Evolutionary conservation across 768 basidiomycete genomes (phyloP).

Genomic region (Multifurca ochricompacta): DNA sequence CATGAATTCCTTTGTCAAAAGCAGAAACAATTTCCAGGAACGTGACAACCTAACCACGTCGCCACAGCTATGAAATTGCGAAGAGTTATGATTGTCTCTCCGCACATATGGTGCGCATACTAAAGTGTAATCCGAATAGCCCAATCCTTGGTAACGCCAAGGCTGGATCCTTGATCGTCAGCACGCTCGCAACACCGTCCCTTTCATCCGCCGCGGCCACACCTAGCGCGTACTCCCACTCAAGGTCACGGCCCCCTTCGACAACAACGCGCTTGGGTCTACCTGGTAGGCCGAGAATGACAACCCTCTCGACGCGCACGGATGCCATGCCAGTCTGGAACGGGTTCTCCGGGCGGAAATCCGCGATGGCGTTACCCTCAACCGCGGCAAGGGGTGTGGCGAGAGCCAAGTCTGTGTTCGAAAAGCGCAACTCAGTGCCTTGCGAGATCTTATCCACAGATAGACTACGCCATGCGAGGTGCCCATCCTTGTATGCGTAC

Average conservation of each 20-base stretch:
- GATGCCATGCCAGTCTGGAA: slow-evolving; percentile 59
- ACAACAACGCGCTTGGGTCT: slow-evolving; percentile 57
- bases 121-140: slow-evolving; percentile 35
- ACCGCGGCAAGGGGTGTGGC: slow-evolving; percentile 40
- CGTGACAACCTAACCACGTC: neutral
- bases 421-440: slow-evolving; percentile 38
- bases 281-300: slow-evolving; percentile 61
- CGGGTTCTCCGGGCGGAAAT: slow-evolving; percentile 50
- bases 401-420: slow-evolving; percentile 47
- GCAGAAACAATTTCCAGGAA: neutral
- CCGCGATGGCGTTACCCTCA: slow-evolving; percentile 40
- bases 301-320: slow-evolving; percentile 76
- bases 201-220: slow-evolving; percentile 46
- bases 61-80: neutral
- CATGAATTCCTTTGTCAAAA: slow-evolving; percentile 5
- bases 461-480: slow-evolving; percentile 81
- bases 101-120: neutral
- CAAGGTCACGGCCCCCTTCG: slow-evolving; percentile 42
- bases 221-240: slow-evolving; percentile 64
- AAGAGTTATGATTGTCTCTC: neutral
- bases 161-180: slow-evolving; percentile 72
- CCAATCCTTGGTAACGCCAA: slow-evolving; percentile 57
- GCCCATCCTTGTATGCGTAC: slow-evolving; percentile 65
- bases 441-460: slow-evolving; percentile 43
- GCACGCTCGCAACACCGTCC: slow-evolving; percentile 57